Evolutionary conservation across 441 rosid species (phyloP).

Genomic region (Pelargonium myrrhifolium): DNA sequence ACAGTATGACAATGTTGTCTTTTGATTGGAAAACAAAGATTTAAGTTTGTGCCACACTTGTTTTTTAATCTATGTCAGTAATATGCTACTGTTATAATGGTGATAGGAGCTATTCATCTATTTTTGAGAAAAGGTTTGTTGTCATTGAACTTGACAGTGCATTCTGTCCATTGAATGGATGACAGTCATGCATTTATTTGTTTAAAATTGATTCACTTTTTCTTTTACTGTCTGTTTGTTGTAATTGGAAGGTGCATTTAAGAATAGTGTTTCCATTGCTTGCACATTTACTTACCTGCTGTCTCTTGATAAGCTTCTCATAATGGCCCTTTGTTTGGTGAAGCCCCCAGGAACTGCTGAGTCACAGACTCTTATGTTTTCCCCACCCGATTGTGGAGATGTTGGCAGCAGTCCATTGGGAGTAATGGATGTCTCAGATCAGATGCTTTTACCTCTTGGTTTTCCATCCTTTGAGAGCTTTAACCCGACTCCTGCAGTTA

Average conservation of each 20-base stretch:
- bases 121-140: background rate
- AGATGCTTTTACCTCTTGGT: slow-evolving; percentile 72
- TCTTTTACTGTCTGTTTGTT: background rate
- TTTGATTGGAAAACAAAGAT: slow-evolving; percentile 2
- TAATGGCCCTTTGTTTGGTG: slow-evolving; percentile 29
- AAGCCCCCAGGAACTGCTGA: slow-evolving; percentile 99
- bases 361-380: slow-evolving; percentile 76
- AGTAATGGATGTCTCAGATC: slow-evolving; percentile 78
- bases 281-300: slow-evolving; percentile 13
- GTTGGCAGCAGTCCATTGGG: slow-evolving; percentile 80
- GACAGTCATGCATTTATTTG: background rate
- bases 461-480: slow-evolving; percentile 83
- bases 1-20: background rate
- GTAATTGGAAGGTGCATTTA: slow-evolving; percentile 2
- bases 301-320: slow-evolving; percentile 24
- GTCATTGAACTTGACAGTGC: background rate
- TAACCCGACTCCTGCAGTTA: slow-evolving; percentile 47
- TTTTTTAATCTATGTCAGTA: background rate
- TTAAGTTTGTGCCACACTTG: background rate
- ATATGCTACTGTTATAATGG: background rate
- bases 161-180: background rate
- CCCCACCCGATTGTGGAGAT: slow-evolving; percentile 81
- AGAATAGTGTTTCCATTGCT: background rate
- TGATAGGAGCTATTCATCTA: background rate
- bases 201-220: background rate